Evolutionary conservation across 352 stramenopile genomes (phyloP), one percentile per base, ranked within the genome.

Genomic region (Pythium inflatum): DNA sequence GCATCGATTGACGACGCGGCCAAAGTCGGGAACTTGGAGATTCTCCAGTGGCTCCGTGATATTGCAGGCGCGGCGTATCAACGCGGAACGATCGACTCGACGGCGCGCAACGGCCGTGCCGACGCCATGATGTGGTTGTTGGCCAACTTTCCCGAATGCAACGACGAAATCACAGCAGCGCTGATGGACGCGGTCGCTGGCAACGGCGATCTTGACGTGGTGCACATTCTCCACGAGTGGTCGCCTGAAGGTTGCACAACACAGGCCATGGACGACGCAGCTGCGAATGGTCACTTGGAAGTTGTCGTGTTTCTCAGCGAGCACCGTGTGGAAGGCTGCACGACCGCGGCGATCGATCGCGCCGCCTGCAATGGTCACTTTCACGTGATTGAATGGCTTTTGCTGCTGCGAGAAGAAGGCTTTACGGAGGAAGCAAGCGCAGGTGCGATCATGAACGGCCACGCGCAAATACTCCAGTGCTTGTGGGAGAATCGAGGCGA

Each of bases 191-290:
- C 28, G 34, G 67, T 59, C 5, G 67, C 67, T 4, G 12, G 31
- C 24, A 65, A 70, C 45, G 68, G 68, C 2, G 34, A 66, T 41
- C 30, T 74, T 0, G 55, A 58, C 9, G 34, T 74, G n/a, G 61
- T 74, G 20, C 41, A 56, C 4, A 20, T 66, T 7, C 45, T 66
- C 3, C 58, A 66, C 24, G 58, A 57, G 30, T 58, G 43, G 57
- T 66, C 58, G 2, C 57, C 33, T 3, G 67, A 74, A 55, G 58
- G 59, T 2, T 74, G 67, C 24, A 66, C 59, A 25, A 69, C 51
- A 4, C 49, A 59, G 27, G 66, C 66, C 34, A 66, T 71, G 55
- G 65, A 71, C 28, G 65, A 25, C 22, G 56, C 66, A 7, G 56
- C 56, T 1, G 36, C 57, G 0, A 62, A 67, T 30, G 66, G 66